Evolutionary conservation across 768 basidiomycete species (phyloP).

Genomic region (Tylopilus felleus): DNA sequence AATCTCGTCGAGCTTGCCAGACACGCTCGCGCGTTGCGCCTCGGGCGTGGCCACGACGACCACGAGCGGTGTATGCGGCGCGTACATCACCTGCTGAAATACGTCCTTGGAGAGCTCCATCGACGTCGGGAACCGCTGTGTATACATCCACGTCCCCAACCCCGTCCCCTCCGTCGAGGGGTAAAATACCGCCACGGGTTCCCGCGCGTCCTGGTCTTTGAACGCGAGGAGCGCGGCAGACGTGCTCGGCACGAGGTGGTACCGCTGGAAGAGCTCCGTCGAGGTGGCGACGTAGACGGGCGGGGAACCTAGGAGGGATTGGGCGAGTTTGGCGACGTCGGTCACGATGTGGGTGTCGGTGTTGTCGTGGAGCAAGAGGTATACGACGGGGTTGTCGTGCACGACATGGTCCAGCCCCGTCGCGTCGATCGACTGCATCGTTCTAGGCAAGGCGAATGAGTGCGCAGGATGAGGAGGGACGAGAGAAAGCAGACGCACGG

Average conservation of each 20-base stretch:
- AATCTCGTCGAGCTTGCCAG: slow-evolving; percentile 47
- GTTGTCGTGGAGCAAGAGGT: slow-evolving; percentile 52
- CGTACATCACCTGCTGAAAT: slow-evolving; percentile 85
- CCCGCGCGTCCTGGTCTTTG: slow-evolving; percentile 52
- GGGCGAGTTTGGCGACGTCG: slow-evolving; percentile 53
- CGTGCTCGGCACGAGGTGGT: slow-evolving; percentile 34
- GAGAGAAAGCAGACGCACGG: slow-evolving; percentile 47
- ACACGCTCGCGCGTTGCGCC: slow-evolving; percentile 38
- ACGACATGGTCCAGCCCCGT: slow-evolving; percentile 6
- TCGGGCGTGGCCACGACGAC: slow-evolving; percentile 60
- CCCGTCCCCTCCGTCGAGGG: neutral
- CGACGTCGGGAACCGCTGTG: slow-evolving; percentile 69
- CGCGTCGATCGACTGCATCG: slow-evolving; percentile 20
- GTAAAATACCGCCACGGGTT: slow-evolving; percentile 44
- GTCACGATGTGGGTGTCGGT: slow-evolving; percentile 37
- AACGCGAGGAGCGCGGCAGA: slow-evolving; percentile 66
- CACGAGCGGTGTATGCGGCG: slow-evolving; percentile 69
- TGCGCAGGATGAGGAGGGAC: neutral
- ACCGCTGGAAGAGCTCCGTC: slow-evolving; percentile 31
- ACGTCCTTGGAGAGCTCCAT: slow-evolving; percentile 74
- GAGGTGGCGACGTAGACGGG: slow-evolving; percentile 44
- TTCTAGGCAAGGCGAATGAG: slow-evolving; percentile 6
- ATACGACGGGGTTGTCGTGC: slow-evolving; percentile 16
- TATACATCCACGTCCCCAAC: slow-evolving; percentile 50
- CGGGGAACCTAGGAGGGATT: slow-evolving; percentile 47